Evolutionary conservation across 2,329 filamentous ascomycete species (phyloP), one percentile per base, ranked within the genome.

Genomic region (Fonsecaea nubica): DNA sequence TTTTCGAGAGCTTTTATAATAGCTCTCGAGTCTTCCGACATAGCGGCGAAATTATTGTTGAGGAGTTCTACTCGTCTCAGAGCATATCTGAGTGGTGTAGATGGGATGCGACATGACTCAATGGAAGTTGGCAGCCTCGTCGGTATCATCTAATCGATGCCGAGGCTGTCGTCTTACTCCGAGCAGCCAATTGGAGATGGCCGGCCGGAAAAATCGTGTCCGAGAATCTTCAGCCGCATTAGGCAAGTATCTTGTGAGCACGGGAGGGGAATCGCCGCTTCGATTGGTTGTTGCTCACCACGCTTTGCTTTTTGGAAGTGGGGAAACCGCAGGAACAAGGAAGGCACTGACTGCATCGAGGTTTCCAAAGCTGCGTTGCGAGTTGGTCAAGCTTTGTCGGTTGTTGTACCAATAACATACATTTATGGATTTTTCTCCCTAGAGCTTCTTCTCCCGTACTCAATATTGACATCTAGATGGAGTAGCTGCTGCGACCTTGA

Each of bases 1-100:
- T 48, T 48, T 36, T 72, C 65, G 12, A 73, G 65, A 25, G 68
- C 67, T 33, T 64, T 40, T 2, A 72, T 30, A 8, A 73, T 72
- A 15, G 65, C 66, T 45, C 58, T 69, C 4, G 71, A 73, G n/a
- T 71, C 67, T 36, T 64, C 69, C 36, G 67, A 58, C 69, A 68
- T 70, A 30, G 8, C 13, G 9, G 21, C 48, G 35, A 25, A 21
- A 40, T 35, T 35, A n/a, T 1, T 12, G 6, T 48, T 13, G 3
- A 12, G 25, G 48, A 32, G 7, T 32, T 9, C 30, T 38, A 42
- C 21, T 25, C 35, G 21, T 18, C 18, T 21, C 2, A 50, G 45
- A 50, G 21, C 7, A 15, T 30, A 25, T 30, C 45, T 36, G 42
- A 38, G 52, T 54, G 45, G 13, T 33, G 40, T 32, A 32, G 21